Percentiles rank a stretch among this genome's conserved stretches.
Conservation (phyloP, 768 basidiomycete genomes). For the Epithele typhae region DNA sequence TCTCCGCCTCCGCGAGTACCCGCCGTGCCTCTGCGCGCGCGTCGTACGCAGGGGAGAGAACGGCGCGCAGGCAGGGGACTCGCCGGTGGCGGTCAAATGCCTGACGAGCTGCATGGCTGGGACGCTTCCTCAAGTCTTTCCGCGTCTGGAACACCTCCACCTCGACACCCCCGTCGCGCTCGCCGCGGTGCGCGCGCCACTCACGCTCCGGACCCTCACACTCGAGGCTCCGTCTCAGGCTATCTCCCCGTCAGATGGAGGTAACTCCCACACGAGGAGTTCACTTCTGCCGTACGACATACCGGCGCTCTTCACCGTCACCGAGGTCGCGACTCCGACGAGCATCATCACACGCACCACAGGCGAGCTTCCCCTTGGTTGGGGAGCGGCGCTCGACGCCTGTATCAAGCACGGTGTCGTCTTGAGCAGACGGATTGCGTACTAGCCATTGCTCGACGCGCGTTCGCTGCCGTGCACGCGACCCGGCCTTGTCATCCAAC, state of each 20-base stretch:
- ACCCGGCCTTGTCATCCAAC: no score
- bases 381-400: background rate
- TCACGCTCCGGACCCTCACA: constrained; percentile 1
- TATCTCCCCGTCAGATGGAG: background rate
- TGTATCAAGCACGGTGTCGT: background rate
- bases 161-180: constrained; percentile 5
- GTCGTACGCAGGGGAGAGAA: no score
- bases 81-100: no score
- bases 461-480: no score
- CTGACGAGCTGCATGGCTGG: no score
- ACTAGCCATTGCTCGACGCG: no score
- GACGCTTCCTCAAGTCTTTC: background rate
- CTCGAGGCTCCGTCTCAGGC: background rate
- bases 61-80: no score
- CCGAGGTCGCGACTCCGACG: background rate
- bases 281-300: background rate
- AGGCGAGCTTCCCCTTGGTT: background rate
- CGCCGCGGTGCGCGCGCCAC: background rate
- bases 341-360: background rate
- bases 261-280: background rate
- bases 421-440: no score
- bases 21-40: no score
- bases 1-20: no score
- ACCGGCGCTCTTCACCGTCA: background rate
- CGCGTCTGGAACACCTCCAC: background rate